These are phyloP conservation scores for Gossypium raimondii DNA, from an alignment of 345 rosid genomes.

Conservation along the genomic window DNA sequence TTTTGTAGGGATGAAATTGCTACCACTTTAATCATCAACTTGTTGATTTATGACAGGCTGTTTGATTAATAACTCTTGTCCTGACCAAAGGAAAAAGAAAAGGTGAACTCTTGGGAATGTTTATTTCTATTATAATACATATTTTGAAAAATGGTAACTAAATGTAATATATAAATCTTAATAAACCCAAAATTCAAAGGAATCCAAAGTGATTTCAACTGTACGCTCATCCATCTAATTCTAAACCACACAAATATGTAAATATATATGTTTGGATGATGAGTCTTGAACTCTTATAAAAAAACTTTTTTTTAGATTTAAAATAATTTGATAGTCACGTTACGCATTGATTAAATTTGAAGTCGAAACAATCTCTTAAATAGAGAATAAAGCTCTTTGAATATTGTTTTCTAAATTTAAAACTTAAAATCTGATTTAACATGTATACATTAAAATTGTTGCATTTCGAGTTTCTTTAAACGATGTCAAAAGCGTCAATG, in stretches of 20 bases:
- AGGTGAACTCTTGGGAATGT: background rate
- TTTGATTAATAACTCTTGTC: background rate
- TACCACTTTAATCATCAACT: no score
- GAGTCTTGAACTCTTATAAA: background rate
- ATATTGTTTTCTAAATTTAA: no score
- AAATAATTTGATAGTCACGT: no score
- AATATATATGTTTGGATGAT: background rate
- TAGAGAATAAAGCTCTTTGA: no score
- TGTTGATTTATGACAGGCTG: background rate
- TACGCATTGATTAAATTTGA: no score
- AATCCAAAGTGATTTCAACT: constrained; percentile 8
- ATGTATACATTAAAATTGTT: no score
- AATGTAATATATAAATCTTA: background rate
- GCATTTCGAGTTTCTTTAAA: background rate
- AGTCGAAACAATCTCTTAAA: no score
- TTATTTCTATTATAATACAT: background rate
- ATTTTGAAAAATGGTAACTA: background rate
- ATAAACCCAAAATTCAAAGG: background rate
- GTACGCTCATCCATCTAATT: background rate
- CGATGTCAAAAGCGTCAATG: background rate
- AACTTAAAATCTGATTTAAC: no score
- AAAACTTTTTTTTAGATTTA: background rate
- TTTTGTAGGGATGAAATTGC: no score
- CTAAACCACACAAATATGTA: background rate
- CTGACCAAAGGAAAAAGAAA: background rate